Percentiles rank a stretch among this genome's conserved stretches.
Evolutionary conservation across 225 moss, liverwort and hornwort species (phyloP).

Genomic region (Rhytidiadelphus loreus): DNA sequence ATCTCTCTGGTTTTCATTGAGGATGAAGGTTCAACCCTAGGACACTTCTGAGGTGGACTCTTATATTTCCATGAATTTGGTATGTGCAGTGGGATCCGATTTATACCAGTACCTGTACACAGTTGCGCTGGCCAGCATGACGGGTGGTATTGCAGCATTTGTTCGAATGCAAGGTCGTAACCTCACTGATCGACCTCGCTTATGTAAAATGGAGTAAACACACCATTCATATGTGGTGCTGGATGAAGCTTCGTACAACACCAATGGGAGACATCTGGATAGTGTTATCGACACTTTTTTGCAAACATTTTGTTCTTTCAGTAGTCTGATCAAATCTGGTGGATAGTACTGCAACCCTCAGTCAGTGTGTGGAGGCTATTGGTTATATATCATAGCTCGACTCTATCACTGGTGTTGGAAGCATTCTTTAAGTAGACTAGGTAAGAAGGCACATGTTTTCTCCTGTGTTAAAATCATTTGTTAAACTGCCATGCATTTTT

Average conservation of each 20-base stretch:
- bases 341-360: not conserved
- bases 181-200: conserved; percentile 85
- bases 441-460: not conserved
- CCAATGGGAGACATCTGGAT: conserved; percentile 1
- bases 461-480: not conserved
- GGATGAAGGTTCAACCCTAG: not conserved
- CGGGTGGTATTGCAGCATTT: conserved; percentile 63
- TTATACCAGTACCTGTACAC: conserved; percentile 80
- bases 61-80: not conserved
- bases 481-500: not conserved
- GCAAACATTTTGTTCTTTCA: conserved; percentile 8
- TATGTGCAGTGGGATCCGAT: conserved; percentile 71
- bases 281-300: conserved; percentile 7
- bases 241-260: not conserved
- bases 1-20: not conserved
- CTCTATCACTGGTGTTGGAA: not conserved
- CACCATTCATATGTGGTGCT: not conserved
- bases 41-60: not conserved
- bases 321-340: not conserved
- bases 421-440: not conserved
- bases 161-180: conserved; percentile 82
- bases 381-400: not conserved
- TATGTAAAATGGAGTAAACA: conserved; percentile 52
- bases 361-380: not conserved
- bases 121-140: conserved; percentile 64